Percentiles rank a stretch among this genome's conserved stretches.
phyloP scores from a whole-genome alignment of 495 filamentous ascomycete species.

The Talaromyces borbonicus region DNA sequence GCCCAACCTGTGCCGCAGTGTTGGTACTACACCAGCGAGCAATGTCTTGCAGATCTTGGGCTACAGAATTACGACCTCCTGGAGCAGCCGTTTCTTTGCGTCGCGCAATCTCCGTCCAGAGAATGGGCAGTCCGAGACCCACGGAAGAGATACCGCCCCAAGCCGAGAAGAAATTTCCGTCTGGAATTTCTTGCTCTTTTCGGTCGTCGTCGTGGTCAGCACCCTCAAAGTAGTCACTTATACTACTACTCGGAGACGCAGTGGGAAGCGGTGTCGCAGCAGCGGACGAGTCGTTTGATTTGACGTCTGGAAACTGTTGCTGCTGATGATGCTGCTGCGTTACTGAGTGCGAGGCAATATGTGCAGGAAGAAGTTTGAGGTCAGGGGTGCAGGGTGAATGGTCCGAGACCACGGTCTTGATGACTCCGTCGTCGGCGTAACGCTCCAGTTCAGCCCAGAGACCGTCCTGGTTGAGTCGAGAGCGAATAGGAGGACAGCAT shows the following conservation, averaged over 20 bases:
- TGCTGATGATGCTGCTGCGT: conserved; percentile 39
- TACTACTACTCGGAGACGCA: conserved; percentile 2
- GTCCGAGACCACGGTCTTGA: conserved; percentile 91
- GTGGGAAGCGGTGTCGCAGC: conserved; percentile 1
- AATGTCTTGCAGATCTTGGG: conserved; percentile 55
- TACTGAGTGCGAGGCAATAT: no score
- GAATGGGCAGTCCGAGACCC: conserved; percentile 80
- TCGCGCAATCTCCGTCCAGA: conserved; percentile 72
- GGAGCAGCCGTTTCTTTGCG: conserved; percentile 32
- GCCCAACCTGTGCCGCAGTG: conserved; percentile 83
- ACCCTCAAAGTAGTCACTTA: conserved; percentile 4
- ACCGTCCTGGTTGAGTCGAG: conserved; percentile 70
- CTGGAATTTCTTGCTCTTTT: conserved; percentile 21
- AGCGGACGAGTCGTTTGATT: conserved; percentile 3
- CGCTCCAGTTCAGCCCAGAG: conserved; percentile 74
- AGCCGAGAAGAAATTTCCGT: conserved; percentile 85
- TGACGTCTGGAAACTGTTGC: neutral
- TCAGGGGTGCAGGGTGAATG: conserved; percentile 94
- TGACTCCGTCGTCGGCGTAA: conserved; percentile 58
- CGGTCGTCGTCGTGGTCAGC: no score
- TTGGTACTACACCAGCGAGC: conserved; percentile 77
- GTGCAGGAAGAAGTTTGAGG: conserved; percentile 74
- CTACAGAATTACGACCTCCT: conserved; percentile 24
- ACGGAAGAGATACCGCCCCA: conserved; percentile 97
- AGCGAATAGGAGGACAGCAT: conserved; percentile 93